Evolutionary conservation across 1,139 yeast species (phyloP).

Genomic region (Trichomonascaceae sp.): DNA sequence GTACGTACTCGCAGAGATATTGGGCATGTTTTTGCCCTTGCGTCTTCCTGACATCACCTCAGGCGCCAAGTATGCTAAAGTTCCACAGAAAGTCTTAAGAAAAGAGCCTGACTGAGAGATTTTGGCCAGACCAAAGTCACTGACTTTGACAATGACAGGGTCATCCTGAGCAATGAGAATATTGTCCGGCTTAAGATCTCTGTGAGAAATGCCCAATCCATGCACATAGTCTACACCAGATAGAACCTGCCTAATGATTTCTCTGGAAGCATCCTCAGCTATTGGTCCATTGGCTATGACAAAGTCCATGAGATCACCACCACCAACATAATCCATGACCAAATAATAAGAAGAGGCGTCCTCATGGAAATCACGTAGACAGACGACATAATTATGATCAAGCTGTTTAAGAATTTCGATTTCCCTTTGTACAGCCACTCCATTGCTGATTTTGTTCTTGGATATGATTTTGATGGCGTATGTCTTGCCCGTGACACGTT

Average conservation of each 20-base stretch:
- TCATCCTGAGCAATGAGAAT: slow-evolving; percentile 85
- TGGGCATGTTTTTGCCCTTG: slow-evolving; percentile 21
- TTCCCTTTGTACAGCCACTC: slow-evolving; percentile 81
- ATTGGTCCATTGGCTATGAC: slow-evolving; percentile 89
- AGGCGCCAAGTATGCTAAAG: slow-evolving; percentile 88
- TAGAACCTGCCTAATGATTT: slow-evolving; percentile 74
- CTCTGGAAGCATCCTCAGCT: slow-evolving; percentile 84
- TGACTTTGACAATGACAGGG: slow-evolving; percentile 81
- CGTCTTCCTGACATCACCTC: slow-evolving; percentile 76
- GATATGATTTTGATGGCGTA: slow-evolving; percentile 88
- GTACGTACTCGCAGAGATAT: slow-evolving; percentile 37
- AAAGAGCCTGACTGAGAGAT: slow-evolving; percentile 69
- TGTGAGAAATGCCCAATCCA: slow-evolving; percentile 79
- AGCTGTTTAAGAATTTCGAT: slow-evolving; percentile 68
- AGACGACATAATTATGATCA: slow-evolving; percentile 80
- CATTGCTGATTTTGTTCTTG: slow-evolving; percentile 73
- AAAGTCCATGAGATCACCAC: slow-evolving; percentile 97
- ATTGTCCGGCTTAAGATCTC: slow-evolving; percentile 86
- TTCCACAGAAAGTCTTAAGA: slow-evolving; percentile 86
- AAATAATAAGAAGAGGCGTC: slow-evolving; percentile 74
- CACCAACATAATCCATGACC: slow-evolving; percentile 92
- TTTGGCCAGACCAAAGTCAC: slow-evolving; percentile 90
- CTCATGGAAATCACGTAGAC: slow-evolving; percentile 76
- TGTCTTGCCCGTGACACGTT: slow-evolving; percentile 73
- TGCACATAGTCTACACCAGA: slow-evolving; percentile 86